Evolutionary conservation across 2,329 filamentous ascomycete species (phyloP).

Genomic region (Alternaria gansuensis): DNA sequence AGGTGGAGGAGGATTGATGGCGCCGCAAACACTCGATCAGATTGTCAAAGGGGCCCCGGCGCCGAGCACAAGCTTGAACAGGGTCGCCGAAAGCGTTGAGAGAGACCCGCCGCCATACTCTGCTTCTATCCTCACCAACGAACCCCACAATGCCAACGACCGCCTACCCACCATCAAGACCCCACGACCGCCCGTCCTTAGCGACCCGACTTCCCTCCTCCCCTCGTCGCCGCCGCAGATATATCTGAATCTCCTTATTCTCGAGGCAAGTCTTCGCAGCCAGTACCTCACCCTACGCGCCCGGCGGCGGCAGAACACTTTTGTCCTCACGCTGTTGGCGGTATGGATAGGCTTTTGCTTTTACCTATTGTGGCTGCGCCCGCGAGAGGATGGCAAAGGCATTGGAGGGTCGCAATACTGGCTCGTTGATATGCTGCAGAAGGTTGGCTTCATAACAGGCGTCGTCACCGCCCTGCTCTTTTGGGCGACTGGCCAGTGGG

Average conservation of each 20-base stretch:
- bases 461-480: slow-evolving; percentile 86
- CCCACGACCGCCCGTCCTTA: slow-evolving; percentile 53
- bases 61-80: slow-evolving; percentile 59
- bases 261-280: slow-evolving; percentile 90
- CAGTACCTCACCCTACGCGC: slow-evolving; percentile 92
- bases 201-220: slow-evolving; percentile 79
- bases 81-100: slow-evolving; percentile 19
- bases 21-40: slow-evolving; percentile 71
- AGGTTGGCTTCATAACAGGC: slow-evolving; percentile 89
- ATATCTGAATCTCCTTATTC: slow-evolving; percentile 96
- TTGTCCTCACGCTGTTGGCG: slow-evolving; percentile 82
- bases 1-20: slow-evolving; percentile 18
- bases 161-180: slow-evolving; percentile 51
- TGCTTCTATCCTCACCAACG: slow-evolving; percentile 24
- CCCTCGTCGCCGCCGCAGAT: slow-evolving; percentile 96
- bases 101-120: slow-evolving; percentile 28
- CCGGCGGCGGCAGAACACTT: slow-evolving; percentile 88
- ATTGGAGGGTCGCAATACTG: slow-evolving; percentile 95
- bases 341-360: slow-evolving; percentile 85
- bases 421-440: slow-evolving; percentile 89
- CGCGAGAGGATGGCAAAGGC: slow-evolving; percentile 91
- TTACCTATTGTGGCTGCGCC: slow-evolving; percentile 92
- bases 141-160: slow-evolving; percentile 50
- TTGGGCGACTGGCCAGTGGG: slow-evolving; percentile 96
- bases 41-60: slow-evolving; percentile 89